A percentile compares a stretch with the other conserved stretches of the same genome.
Conservation (phyloP, 2,329 filamentous ascomycete genomes). For the Pestalotiopsis sp. region DNA sequence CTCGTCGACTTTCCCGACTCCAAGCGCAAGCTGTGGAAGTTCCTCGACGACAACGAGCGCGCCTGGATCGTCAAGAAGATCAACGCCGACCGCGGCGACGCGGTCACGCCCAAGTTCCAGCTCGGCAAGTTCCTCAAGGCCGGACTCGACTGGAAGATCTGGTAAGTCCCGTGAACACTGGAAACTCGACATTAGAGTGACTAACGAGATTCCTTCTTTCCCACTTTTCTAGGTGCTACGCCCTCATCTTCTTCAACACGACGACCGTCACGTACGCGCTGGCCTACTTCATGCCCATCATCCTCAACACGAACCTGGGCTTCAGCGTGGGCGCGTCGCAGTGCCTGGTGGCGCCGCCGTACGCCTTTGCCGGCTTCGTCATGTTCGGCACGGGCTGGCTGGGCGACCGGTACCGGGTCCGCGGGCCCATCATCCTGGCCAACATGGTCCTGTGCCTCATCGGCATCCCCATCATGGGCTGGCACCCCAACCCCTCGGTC, state of each 20-base stretch:
- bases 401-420: conserved; percentile 67
- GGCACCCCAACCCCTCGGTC: conserved; percentile 53
- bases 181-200: not conserved
- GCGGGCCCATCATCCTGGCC: conserved; percentile 66
- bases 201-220: not conserved
- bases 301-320: conserved; percentile 64
- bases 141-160: conserved; percentile 22
- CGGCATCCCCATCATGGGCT: conserved; percentile 74
- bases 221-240: conserved; percentile 54
- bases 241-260: conserved; percentile 62
- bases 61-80: conserved; percentile 40
- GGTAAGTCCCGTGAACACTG: not conserved
- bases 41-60: conserved; percentile 41
- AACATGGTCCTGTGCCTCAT: conserved; percentile 69
- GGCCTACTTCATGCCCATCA: conserved; percentile 78
- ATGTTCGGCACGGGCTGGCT: conserved; percentile 63
- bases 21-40: conserved; percentile 36
- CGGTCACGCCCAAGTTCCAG: conserved; percentile 47
- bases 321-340: conserved; percentile 66
- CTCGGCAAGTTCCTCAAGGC: conserved; percentile 36
- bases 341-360: conserved; percentile 72
- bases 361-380: conserved; percentile 63
- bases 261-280: conserved; percentile 76
- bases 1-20: conserved; percentile 53
- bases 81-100: conserved; percentile 47